These are phyloP conservation scores for Ascobolus immersus DNA, from an alignment of 495 filamentous ascomycete genomes.

Conservation along the genomic window DNA sequence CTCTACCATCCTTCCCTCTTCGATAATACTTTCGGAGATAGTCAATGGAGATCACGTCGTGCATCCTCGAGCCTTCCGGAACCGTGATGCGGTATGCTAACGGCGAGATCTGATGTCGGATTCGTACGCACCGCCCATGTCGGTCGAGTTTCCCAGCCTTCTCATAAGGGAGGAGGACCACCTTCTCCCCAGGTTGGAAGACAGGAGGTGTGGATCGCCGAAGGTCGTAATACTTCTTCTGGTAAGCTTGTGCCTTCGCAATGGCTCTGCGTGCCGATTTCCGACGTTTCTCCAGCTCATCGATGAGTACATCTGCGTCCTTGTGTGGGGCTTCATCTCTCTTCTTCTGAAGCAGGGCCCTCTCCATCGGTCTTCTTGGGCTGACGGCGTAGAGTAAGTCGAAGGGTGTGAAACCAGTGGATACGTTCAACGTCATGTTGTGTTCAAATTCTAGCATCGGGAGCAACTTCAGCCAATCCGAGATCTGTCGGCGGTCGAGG, in stretches of 20 bases:
- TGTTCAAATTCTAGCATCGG: background rate
- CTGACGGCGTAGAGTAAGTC: background rate
- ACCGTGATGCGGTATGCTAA: background rate
- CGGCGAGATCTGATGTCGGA: background rate
- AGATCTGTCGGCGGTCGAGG: too few relatives aligned
- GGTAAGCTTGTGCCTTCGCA: background rate
- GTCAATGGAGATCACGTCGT: background rate
- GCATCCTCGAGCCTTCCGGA: background rate
- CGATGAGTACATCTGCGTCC: background rate
- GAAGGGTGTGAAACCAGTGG: background rate
- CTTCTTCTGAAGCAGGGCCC: too few relatives aligned
- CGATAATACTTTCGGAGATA: background rate
- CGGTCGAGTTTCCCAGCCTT: background rate
- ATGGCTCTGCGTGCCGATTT: background rate
- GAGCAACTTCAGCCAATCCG: background rate
- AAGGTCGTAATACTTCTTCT: background rate
- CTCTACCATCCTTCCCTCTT: background rate
- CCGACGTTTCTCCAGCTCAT: background rate
- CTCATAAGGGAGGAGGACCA: background rate
- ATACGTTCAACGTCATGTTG: background rate
- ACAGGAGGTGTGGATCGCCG: too few relatives aligned
- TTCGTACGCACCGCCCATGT: background rate
- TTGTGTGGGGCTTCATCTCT: too few relatives aligned
- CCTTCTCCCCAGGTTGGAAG: too few relatives aligned
- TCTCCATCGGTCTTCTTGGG: background rate